Percentiles rank a stretch among this genome's conserved stretches.
These are phyloP conservation scores for Symbiodinium pilosum DNA, from an alignment of 73 alveolate genomes.

Conservation along the genomic window DNA sequence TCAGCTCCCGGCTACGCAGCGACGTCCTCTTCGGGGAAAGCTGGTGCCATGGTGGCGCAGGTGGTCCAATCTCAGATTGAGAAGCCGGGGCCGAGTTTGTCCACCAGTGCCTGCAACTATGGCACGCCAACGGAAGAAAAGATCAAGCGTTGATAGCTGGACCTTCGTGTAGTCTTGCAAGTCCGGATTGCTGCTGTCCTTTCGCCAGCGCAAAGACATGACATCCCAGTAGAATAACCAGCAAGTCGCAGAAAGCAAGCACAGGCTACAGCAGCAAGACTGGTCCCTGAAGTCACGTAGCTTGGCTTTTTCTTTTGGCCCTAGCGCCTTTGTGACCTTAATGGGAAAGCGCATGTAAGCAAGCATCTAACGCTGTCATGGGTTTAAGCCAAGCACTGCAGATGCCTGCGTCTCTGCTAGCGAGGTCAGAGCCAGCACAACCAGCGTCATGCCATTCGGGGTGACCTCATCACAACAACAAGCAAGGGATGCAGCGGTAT, in stretches of 20 bases:
- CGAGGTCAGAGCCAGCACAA: slow-evolving; percentile 71
- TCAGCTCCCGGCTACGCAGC: neutral
- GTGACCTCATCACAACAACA: slow-evolving; percentile 26
- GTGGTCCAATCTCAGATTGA: slow-evolving; percentile 5
- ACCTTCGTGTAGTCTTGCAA: slow-evolving; percentile 77
- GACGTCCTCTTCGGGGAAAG: slow-evolving; percentile 11
- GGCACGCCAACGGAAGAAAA: neutral
- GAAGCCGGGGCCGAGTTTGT: slow-evolving; percentile 73
- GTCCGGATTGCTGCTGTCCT: slow-evolving; percentile 76
- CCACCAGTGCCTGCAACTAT: slow-evolving; percentile 18
- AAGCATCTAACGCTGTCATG: no score
- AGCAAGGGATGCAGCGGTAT: no score
- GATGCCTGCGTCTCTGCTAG: slow-evolving; percentile 54
- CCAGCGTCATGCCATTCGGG: slow-evolving; percentile 50
- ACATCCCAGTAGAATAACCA: no score
- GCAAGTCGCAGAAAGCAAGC: neutral
- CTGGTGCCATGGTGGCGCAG: neutral
- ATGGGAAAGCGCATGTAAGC: neutral
- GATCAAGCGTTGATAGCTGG: neutral
- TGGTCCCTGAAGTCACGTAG: slow-evolving; percentile 72
- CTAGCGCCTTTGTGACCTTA: slow-evolving; percentile 27
- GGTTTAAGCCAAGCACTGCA: neutral
- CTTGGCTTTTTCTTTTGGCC: slow-evolving; percentile 76
- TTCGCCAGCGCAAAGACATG: neutral
- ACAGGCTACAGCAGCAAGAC: neutral